These are phyloP conservation scores for Mallotus japonicus DNA, from an alignment of 441 rosid species.

Conservation along the genomic window DNA sequence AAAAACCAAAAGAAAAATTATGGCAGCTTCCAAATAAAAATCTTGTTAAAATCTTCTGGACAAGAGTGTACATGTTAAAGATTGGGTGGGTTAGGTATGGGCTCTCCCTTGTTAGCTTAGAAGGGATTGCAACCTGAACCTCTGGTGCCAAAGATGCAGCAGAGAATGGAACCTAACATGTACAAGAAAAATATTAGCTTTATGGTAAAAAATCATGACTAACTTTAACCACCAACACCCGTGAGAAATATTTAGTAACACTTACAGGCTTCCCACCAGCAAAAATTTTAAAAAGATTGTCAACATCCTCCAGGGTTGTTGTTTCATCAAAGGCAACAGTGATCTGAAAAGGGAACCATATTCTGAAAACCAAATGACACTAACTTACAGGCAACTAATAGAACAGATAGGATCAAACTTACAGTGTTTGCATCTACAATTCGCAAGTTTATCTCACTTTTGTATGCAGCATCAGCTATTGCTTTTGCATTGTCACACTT, in stretches of 20 bases:
- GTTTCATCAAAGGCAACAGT: constrained; percentile 95
- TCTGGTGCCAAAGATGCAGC: constrained; percentile 88
- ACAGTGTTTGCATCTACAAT: constrained; percentile 76
- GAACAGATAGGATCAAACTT: constrained; percentile 34
- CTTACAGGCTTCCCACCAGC: constrained; percentile 69
- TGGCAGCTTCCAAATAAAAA: constrained; percentile 21
- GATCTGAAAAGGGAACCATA: constrained; percentile 48
- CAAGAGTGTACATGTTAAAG: constrained; percentile 65
- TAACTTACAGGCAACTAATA: constrained; percentile 12
- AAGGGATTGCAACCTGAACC: constrained; percentile 67
- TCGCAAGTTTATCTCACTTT: constrained; percentile 72
- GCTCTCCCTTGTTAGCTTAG: constrained; percentile 64
- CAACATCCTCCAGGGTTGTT: constrained; percentile 88
- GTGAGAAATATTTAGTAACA: constrained; percentile 9
- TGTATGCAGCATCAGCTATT: constrained; percentile 70
- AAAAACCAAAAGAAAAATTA: constrained; percentile 29
- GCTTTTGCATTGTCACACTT: constrained; percentile 72
- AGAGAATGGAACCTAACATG: constrained; percentile 71
- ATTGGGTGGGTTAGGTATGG: constrained; percentile 70
- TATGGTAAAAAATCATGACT: neutral
- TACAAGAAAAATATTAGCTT: constrained; percentile 11
- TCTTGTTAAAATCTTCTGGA: constrained; percentile 18
- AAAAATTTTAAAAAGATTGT: constrained; percentile 73
- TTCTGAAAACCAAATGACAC: constrained; percentile 18
- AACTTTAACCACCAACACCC: constrained; percentile 13